Base-by-base conservation (phyloP, 352 stramenopile genomes). In the Phytopythium oedochilum region DNA sequence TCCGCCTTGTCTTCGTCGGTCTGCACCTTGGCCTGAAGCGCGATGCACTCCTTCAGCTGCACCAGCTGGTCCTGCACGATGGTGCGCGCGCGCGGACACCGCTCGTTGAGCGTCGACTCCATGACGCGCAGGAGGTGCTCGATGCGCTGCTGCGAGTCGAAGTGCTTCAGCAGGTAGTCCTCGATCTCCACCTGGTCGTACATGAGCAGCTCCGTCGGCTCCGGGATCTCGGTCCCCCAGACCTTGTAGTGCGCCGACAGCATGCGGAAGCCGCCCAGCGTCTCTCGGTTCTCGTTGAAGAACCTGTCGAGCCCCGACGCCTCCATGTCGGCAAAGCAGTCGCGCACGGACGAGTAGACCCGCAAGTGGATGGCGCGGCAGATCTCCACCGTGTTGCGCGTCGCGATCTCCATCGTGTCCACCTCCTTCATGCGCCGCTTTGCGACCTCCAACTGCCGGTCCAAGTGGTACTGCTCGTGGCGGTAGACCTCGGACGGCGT, bases 111-210 rank as follows among this genome's bases (percentile, higher is more conserved):
- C 17, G 70, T 86, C 11, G 60, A 73, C 47, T 87, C 69, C 80
- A 90, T 90, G 17, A 72, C 64, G 34, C 66, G 75, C 6, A 49
- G 54, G 7, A 90, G 57, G 9, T 69, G 73, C 57, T 71, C 64
- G 32, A 86, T 49, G 8, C 64, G 64, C 11, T 62, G 47, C 28
- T 62, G 64, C 6, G 65, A 71, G 32, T 71, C 53, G 29, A 79
- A 87, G 49, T 86, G 59, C 52, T 88, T 84, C n/a, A 72, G 50
- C 32, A 90, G 39, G 36, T 88, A 90, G 35, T 83, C 75, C 66
- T 85, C 75, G 53, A 90, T 86, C 50, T 90, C 80, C 39, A 62
- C 57, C 45, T 73, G 46, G 55, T 81, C 52, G 45, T 81, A 90
- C 48, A 90, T 61, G 20, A 90, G 65, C 29, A 88, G 59, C 10